These are phyloP conservation scores for Lactarius quietus DNA, from an alignment of 768 basidiomycete species.

Conservation along the genomic window DNA sequence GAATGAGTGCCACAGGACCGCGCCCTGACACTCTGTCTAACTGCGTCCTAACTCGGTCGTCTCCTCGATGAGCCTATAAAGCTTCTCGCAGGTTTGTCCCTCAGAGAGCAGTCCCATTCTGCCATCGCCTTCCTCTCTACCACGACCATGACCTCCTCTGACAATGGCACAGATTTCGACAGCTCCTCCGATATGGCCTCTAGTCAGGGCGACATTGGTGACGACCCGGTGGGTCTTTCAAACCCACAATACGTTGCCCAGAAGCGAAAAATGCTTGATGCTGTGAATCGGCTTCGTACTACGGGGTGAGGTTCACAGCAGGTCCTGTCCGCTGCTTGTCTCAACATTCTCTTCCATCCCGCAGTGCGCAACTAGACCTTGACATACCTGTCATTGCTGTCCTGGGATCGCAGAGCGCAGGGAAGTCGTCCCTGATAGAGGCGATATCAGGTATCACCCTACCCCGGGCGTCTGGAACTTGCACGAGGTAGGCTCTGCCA, in stretches of 20 bases:
- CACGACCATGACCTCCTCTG: not conserved
- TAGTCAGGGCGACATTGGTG: not conserved
- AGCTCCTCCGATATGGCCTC: not conserved
- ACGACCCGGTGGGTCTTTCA: constrained; percentile 47
- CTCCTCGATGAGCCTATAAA: not conserved
- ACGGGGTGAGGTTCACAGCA: constrained; percentile 47
- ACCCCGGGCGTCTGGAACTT: constrained; percentile 68
- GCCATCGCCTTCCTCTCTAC: not conserved
- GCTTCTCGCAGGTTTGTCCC: not conserved
- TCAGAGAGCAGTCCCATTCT: not conserved
- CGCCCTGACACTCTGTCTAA: not conserved
- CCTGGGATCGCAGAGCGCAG: constrained; percentile 68
- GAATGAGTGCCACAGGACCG: not conserved
- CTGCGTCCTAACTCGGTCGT: not conserved
- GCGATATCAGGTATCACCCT: constrained; percentile 70
- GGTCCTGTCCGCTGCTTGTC: constrained; percentile 13
- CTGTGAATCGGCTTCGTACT: constrained; percentile 55
- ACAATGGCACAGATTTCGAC: not conserved
- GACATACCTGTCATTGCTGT: constrained; percentile 73
- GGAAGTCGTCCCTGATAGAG: constrained; percentile 76
- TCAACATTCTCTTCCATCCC: not conserved
- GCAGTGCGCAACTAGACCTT: constrained; percentile 62
- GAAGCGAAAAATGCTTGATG: constrained; percentile 50
- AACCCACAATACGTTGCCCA: constrained; percentile 41
- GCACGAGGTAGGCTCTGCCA: constrained; percentile 50